A percentile compares a stretch with the other conserved stretches of the same genome.
Evolutionary conservation across 495 filamentous ascomycete species (phyloP).

Genomic region (Sordaria brevicollis): DNA sequence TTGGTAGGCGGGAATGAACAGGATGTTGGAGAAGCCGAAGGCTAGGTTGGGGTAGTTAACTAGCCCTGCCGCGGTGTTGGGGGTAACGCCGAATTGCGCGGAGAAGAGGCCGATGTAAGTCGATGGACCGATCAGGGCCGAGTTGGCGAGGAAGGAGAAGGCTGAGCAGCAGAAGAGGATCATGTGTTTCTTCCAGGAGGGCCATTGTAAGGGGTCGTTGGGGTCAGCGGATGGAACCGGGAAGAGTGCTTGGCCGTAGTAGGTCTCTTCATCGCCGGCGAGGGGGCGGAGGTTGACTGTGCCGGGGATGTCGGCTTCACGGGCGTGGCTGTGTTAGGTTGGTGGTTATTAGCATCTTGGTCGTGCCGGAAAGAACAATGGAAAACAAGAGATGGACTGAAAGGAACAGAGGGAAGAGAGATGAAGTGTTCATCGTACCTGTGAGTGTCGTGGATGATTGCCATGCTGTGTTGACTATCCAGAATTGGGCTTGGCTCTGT

Average conservation of each 20-base stretch:
- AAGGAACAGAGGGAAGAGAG: no score
- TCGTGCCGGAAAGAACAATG: no score
- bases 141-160: slow-evolving; percentile 50
- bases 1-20: slow-evolving; percentile 46
- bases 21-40: slow-evolving; percentile 44
- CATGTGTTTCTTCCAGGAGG: slow-evolving; percentile 43
- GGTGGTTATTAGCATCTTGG: no score
- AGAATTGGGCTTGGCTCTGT: background rate
- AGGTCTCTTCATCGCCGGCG: slow-evolving; percentile 50
- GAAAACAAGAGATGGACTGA: no score
- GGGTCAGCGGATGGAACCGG: slow-evolving; percentile 50
- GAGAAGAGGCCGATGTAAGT: slow-evolving; percentile 47
- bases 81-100: slow-evolving; percentile 38
- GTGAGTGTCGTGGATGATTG: background rate
- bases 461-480: background rate
- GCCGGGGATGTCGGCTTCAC: slow-evolving; percentile 47
- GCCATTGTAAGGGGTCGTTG: slow-evolving; percentile 52
- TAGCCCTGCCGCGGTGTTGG: slow-evolving; percentile 40
- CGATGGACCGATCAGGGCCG: slow-evolving; percentile 41
- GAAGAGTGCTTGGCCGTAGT: slow-evolving; percentile 49
- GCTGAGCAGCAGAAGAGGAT: slow-evolving; percentile 42
- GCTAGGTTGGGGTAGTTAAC: slow-evolving; percentile 49
- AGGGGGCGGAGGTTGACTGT: slow-evolving; percentile 43
- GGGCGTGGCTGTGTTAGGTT: slow-evolving; percentile 46
- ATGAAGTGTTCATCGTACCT: background rate